These are phyloP conservation scores for Triglochin maritima DNA, from an alignment of 106 monocot genomes.

Conservation along the genomic window DNA sequence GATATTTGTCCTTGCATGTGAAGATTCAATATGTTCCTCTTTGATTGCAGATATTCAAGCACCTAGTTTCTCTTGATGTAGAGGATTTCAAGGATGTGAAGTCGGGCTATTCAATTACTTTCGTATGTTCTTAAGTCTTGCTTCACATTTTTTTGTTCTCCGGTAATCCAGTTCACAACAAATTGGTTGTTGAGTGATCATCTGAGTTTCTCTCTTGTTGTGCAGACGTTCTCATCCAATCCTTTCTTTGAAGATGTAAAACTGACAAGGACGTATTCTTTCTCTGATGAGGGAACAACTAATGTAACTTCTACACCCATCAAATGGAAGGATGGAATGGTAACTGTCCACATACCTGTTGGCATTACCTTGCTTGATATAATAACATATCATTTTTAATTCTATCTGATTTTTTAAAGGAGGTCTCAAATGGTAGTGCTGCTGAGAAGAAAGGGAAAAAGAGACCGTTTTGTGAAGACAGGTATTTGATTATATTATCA, in stretches of 20 bases:
- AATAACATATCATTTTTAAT: background rate
- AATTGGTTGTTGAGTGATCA: background rate
- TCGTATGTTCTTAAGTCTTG: slow-evolving; percentile 33
- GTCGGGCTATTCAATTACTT: slow-evolving; percentile 75
- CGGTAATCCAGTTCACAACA: background rate
- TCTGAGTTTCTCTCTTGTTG: background rate
- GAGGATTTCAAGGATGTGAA: slow-evolving; percentile 86
- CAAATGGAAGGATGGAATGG: slow-evolving; percentile 87
- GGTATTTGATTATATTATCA: slow-evolving; percentile 20
- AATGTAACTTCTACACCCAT: slow-evolving; percentile 56
- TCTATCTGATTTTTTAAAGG: slow-evolving; percentile 18
- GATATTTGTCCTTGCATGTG: background rate
- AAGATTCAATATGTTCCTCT: background rate
- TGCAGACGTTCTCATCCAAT: slow-evolving; percentile 62
- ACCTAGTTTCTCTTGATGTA: slow-evolving; percentile 68
- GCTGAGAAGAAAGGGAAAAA: slow-evolving; percentile 51
- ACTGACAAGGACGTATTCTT: slow-evolving; percentile 53
- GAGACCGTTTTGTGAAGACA: slow-evolving; percentile 46
- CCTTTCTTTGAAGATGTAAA: slow-evolving; percentile 74
- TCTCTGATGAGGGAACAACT: slow-evolving; percentile 50
- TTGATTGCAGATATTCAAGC: slow-evolving; percentile 58
- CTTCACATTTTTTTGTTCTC: background rate
- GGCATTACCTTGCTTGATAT: background rate
- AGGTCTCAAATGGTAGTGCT: slow-evolving; percentile 41
- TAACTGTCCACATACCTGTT: slow-evolving; percentile 14